These are phyloP conservation scores for Mortierella sp. DNA, from an alignment of 371 early-diverging fungal genomes.

Conservation along the genomic window DNA sequence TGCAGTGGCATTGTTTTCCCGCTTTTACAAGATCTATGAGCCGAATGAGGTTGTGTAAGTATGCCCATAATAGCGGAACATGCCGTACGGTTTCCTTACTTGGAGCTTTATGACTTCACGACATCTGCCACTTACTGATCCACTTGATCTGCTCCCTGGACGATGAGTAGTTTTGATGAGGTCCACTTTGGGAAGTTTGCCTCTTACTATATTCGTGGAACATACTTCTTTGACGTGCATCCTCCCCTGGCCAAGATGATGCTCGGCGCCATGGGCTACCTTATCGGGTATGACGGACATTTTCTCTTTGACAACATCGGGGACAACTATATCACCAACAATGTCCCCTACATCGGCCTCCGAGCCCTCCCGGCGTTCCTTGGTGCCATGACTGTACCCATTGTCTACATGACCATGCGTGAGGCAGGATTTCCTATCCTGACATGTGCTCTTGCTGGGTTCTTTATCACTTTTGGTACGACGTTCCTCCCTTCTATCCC, in stretches of 20 bases:
- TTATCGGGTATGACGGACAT: slow-evolving; percentile 94
- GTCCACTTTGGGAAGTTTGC: slow-evolving; percentile 99
- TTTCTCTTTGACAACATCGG: slow-evolving; percentile 96
- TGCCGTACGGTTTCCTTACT: not conserved
- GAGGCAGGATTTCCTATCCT: slow-evolving; percentile 86
- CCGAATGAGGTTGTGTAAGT: slow-evolving; percentile 81
- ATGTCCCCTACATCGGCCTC: slow-evolving; percentile 91
- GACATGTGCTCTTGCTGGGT: slow-evolving; percentile 81
- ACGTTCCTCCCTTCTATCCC: not conserved
- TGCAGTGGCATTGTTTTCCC: slow-evolving; percentile 60
- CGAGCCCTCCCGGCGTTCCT: slow-evolving; percentile 85
- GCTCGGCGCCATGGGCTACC: slow-evolving; percentile 85
- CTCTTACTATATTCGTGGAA: slow-evolving; percentile 90
- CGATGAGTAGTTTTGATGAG: slow-evolving; percentile 78
- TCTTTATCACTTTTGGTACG: slow-evolving; percentile 87
- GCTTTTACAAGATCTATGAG: slow-evolving; percentile 71
- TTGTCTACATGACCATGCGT: slow-evolving; percentile 88
- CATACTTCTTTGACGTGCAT: slow-evolving; percentile 99
- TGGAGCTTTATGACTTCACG: not conserved
- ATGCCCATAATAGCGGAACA: not conserved
- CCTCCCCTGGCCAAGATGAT: slow-evolving; percentile 99
- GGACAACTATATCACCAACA: slow-evolving; percentile 85
- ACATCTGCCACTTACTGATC: not conserved
- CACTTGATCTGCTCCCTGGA: not conserved
- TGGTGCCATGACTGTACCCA: slow-evolving; percentile 80